Percentiles rank a stretch among this genome's conserved stretches.
Evolutionary conservation across 257 asterid genomes (phyloP).

Genomic region (Solanum boliviense): DNA sequence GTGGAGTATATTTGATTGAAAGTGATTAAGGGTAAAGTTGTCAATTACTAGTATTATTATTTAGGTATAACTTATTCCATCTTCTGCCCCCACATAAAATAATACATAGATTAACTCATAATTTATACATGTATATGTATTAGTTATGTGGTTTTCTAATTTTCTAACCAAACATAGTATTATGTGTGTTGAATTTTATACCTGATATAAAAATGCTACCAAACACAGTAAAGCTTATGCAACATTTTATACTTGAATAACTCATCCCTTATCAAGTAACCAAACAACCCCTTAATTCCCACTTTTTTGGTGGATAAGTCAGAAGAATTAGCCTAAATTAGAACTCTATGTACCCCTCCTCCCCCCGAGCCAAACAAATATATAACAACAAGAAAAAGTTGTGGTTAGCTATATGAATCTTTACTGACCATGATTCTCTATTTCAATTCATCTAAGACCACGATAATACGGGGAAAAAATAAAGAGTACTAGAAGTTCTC

Average conservation of each 20-base stretch:
- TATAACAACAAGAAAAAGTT: background rate
- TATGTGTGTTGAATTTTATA: background rate
- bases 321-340: background rate
- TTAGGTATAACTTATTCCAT: background rate
- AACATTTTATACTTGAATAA: background rate
- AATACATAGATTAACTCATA: background rate
- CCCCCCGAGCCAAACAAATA: background rate
- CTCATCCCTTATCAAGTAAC: background rate
- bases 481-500: background rate
- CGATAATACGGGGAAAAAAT: background rate
- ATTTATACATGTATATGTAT: background rate
- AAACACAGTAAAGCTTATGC: background rate
- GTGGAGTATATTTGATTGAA: background rate
- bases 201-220: background rate
- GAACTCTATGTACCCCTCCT: background rate
- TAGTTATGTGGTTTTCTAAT: background rate
- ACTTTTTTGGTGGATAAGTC: background rate
- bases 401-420: background rate
- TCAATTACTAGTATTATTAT: background rate
- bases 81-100: background rate
- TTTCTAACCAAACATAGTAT: background rate
- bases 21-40: background rate
- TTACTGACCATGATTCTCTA: background rate
- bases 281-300: background rate
- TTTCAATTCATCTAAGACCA: background rate